Evolutionary conservation across 2,329 filamentous ascomycete species (phyloP).

Genomic region (Tricladium varicosporioides): DNA sequence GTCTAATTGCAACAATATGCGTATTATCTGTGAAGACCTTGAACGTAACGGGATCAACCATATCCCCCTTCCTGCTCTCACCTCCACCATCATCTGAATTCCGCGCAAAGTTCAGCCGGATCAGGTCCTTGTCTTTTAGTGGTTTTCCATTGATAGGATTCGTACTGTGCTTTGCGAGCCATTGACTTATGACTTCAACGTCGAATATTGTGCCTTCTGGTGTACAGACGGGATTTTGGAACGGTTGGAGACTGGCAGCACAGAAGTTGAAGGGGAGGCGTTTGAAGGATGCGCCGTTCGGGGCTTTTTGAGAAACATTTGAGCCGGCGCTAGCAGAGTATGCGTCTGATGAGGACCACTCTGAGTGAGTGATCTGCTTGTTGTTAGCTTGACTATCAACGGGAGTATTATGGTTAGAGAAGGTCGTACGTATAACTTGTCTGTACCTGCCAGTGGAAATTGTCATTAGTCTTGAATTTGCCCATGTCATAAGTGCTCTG

Average conservation of each 20-base stretch:
- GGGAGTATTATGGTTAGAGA: neutral
- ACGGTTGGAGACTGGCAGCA: conserved; percentile 92
- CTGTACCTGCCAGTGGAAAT: conserved; percentile 41
- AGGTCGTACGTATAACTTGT: conserved; percentile 45
- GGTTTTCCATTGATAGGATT: conserved; percentile 85
- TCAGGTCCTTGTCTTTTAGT: conserved; percentile 76
- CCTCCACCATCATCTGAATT: conserved; percentile 68
- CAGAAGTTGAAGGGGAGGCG: conserved; percentile 97
- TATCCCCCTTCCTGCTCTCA: conserved; percentile 66
- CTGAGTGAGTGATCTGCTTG: conserved; percentile 83
- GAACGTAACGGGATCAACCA: conserved; percentile 94
- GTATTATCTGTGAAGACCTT: conserved; percentile 98
- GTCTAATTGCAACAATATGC: conserved; percentile 84
- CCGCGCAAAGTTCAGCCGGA: conserved; percentile 87
- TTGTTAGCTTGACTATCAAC: conserved; percentile 4
- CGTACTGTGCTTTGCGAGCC: conserved; percentile 90
- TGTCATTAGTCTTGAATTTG: neutral
- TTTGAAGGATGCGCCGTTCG: conserved; percentile 67
- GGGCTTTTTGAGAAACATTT: conserved; percentile 59
- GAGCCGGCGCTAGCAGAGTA: conserved; percentile 79
- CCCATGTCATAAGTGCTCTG: neutral
- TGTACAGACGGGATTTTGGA: conserved; percentile 92
- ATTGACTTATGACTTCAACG: conserved; percentile 87
- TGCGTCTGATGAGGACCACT: conserved; percentile 91
- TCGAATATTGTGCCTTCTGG: conserved; percentile 87